Evolutionary conservation across 768 basidiomycete species (phyloP), one percentile per base, ranked within the genome.

Genomic region (Suillus placidus): DNA sequence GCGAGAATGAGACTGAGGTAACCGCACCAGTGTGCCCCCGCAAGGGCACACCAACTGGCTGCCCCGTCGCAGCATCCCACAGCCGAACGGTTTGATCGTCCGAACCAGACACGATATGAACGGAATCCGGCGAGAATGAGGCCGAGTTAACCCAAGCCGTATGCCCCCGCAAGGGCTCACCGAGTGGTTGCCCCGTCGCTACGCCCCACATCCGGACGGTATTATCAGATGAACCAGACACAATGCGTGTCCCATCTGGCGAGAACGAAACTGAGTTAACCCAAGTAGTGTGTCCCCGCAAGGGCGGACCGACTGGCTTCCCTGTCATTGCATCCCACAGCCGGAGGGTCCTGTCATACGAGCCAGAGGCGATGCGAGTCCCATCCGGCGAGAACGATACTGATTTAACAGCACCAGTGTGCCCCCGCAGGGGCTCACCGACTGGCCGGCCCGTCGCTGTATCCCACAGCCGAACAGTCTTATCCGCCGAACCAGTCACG

Each of bases 1-100:
- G 60, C n/a, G 70, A 70, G 45, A 70, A 69, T 8, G 64, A 51
- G 32, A 69, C 69, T 4, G 61, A 67, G 10, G 1, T 30, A 20
- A 71, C 64, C 4, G 3, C 40, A 42, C 34, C 38, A 13, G 26
- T 63, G 64, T 68, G 69, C 23, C 61, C 69, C 26, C 60, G 56
- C 13, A 67, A 49, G 6, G 60, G 51, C 9, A 54, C 57, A 34
- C 62, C 55, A 13, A 64, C 12, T 4, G 30, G 61, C 23, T 51
- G 14, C 3, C 69, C 64, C 10, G 42, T 64, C 40, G 42, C 61
- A 23, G 60, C 58, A 55, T 68, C 65, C 68, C 64, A 70, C 32
- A 69, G 8, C 23, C 60, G 32, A 12, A 67, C 32, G 3, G 69
- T 68, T 12, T 34, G 26, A 6, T 40, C 40, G 6, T 40, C 40